Base-by-base conservation (phyloP, 2,329 filamentous ascomycete genomes). In the Claviceps purpurea region DNA sequence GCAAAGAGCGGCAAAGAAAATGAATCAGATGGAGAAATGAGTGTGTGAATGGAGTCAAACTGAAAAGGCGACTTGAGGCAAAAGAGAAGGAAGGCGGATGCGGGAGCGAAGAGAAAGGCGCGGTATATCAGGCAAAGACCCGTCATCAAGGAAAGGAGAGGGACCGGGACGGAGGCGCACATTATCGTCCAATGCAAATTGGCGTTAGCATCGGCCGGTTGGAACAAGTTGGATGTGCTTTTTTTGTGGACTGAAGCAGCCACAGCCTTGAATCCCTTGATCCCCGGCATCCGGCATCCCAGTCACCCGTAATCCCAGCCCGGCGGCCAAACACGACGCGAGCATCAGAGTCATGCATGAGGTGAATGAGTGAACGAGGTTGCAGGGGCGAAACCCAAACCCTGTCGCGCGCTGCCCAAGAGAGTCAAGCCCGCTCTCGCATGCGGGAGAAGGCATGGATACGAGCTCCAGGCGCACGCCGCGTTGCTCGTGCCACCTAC, bases 21-120 rank as follows among this genome's bases (percentile, higher is more conserved):
- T 24, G 38, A 51, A 52, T 61, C 51, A 54, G 63, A 57, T 34
- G 65, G 46, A 54, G 63, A 59, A 65, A 49, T 60, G 65, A 60
- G 64, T 48, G 64, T 65, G 53, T 57, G 42, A 40, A 51, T 16
- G 11, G 30, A 37, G 43, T 39, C 46, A 41, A 46, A 34, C 30
- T 34, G 30, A 34, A 45, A 24, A 43, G 24, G 58, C 18, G 43
- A 50, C 48, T 50, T 47, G 48, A 34, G 18, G 22, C 24, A 5
- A 42, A 55, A 45, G 16, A 44, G 16, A 48, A 26, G 8, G 16
- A 38, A 20, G 13, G 6, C 8, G 16, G n/a, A 5, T 7, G 6
- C 0, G 13, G 37, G 2, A 10, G 10, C 16, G 14, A 52, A 38
- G 24, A 45, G 16, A 34, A 43, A 47, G 56, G 55, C 56, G 55